Evolutionary conservation across 2,329 filamentous ascomycete species (phyloP), one percentile per base, ranked within the genome.

Genomic region (Sporothrix protearum): DNA sequence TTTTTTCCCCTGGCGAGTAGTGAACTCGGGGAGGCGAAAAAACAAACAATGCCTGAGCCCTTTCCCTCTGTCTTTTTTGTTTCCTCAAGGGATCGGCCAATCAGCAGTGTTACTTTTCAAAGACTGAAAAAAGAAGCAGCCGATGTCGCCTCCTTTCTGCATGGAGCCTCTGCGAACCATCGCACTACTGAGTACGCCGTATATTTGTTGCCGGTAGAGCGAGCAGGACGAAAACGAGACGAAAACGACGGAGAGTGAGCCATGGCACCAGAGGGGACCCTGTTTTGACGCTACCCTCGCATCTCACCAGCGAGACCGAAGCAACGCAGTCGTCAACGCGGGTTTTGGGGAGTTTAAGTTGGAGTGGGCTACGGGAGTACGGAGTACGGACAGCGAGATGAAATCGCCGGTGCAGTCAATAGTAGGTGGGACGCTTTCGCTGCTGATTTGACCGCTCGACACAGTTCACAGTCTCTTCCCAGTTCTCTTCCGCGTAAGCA

Each of bases 61-160:
- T 49, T 14, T 39, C 57, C 14, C 53, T 64, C 45, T 49, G n/a
- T 47, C 19, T 68, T 30, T 42, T 36, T 55, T 57, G 42, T 30
- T 61, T 53, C n/a, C 57, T 57, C 42, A 22, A 22, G 12, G 30
- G 2, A 12, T 25, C 28, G 10, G 19, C 73, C 73, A 74, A 74
- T 74, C 70, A 74, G 19, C 39, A 19, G 3, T 7, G 39, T 22
- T 42, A 42, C 14, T 73, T 71, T 74, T 73, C 73, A 71, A 74
- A 73, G 59, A 68, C 16, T 57, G 22, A 14, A 51, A 61, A 71
- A 71, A 64, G 39, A 33, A 30, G 36, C 55, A 53, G 72, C 72
- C 73, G 70, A 73, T 73, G 72, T 74, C 72, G 73, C 72, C 71
- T 72, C 49, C 14, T 25, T 22, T 25, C 22, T 36, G 47, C 66